A percentile compares a stretch with the other conserved stretches of the same genome.
Evolutionary conservation across 306 rosid genomes (phyloP).

Genomic region (Trichosanthes truncata): DNA sequence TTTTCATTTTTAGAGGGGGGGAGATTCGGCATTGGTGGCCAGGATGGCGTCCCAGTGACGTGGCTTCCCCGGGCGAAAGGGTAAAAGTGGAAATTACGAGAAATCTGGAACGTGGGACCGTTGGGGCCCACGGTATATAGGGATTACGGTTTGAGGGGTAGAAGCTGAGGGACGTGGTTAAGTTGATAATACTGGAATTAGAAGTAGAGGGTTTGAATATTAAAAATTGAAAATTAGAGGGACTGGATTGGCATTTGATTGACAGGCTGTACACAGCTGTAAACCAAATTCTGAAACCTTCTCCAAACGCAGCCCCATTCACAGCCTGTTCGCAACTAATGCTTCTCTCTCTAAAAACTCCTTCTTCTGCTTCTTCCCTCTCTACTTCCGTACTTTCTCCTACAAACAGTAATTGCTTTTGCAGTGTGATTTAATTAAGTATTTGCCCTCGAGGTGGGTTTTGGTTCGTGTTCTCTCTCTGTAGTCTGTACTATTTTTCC

Average conservation of each 20-base stretch:
- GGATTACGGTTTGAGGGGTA: not conserved
- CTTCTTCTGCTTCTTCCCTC: not conserved
- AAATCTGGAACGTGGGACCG: not conserved
- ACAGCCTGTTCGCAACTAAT: conserved; percentile 5
- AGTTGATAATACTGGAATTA: not conserved
- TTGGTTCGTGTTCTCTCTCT: not conserved
- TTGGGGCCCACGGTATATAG: not conserved
- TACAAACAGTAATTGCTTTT: not conserved
- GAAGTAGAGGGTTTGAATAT: not conserved
- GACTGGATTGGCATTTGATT: not conserved
- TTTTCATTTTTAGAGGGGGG: not conserved
- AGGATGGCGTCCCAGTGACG: conserved; percentile 7
- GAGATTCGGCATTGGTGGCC: not conserved
- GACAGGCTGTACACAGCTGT: conserved; percentile 12
- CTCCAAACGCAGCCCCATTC: not conserved
- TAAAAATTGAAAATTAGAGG: not conserved
- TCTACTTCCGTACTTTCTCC: not conserved
- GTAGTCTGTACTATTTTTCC: not conserved
- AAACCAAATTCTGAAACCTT: not conserved
- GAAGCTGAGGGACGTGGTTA: conserved; percentile 1
- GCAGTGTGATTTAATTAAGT: not conserved
- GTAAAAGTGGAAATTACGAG: not conserved
- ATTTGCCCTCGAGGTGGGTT: not conserved
- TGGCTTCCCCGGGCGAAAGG: not conserved
- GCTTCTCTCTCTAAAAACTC: not conserved